A percentile compares a stretch with the other conserved stretches of the same genome.
Conservation (phyloP, 2,329 filamentous ascomycete genomes). For the Hypoxylon sp. region DNA sequence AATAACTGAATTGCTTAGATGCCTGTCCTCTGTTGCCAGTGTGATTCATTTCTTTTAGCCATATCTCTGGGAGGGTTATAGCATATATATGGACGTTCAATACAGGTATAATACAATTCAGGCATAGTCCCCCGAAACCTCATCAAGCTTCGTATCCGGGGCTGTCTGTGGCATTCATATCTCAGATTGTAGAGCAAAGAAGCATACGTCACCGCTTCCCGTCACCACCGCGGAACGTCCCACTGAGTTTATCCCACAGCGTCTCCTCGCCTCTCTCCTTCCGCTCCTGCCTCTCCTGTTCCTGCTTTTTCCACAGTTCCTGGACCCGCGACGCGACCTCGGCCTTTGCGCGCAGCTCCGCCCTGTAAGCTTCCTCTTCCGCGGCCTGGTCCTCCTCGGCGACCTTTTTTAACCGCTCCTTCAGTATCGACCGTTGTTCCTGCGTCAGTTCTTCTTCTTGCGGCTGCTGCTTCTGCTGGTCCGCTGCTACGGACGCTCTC, state of each 20-base stretch:
- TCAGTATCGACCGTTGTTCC: conserved; percentile 64
- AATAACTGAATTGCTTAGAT: not conserved
- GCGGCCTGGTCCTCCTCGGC: conserved; percentile 68
- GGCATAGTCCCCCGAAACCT: not conserved
- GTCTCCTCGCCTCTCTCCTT: conserved; percentile 67
- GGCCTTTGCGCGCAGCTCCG: conserved; percentile 70
- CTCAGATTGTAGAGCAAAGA: not conserved
- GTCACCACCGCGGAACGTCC: conserved; percentile 44
- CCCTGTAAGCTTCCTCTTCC: conserved; percentile 73
- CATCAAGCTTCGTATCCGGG: conserved; percentile 6
- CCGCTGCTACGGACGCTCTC: conserved; percentile 43
- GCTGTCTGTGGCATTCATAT: not conserved
- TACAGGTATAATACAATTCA: conserved; percentile 27
- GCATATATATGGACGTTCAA: not conserved
- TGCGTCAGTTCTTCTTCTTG: conserved; percentile 53
- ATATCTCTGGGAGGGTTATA: not conserved
- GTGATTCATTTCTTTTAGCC: conserved; percentile 10
- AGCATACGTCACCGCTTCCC: conserved; percentile 37
- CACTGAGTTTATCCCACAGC: conserved; percentile 56
- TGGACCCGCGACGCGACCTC: conserved; percentile 70
- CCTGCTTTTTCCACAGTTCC: conserved; percentile 67
- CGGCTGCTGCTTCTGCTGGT: conserved; percentile 38
- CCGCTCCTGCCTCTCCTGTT: conserved; percentile 65
- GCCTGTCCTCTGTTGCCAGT: not conserved
- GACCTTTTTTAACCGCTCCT: conserved; percentile 68